phyloP scores from a whole-genome alignment of 768 basidiomycete genomes.

The Rhizopogon vinicolor region DNA sequence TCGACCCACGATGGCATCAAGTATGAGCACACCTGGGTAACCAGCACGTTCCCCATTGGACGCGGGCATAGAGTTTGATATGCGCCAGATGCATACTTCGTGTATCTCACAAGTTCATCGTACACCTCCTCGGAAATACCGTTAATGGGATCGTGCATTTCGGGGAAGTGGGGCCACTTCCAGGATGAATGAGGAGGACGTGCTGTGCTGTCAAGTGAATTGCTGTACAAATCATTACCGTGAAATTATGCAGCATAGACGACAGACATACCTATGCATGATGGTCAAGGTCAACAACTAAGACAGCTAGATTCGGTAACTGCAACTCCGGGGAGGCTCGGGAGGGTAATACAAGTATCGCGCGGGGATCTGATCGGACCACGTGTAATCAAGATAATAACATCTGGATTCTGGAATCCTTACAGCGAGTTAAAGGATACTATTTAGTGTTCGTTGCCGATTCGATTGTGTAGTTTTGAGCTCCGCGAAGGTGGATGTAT shows the following conservation, averaged over 20 bases:
- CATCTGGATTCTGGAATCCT: too few relatives aligned
- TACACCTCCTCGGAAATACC: conserved; percentile 35
- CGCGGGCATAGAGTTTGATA: conserved; percentile 42
- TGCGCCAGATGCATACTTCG: conserved; percentile 47
- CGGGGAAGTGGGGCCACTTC: conserved; percentile 22
- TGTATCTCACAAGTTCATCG: conserved; percentile 38
- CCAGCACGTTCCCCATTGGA: conserved; percentile 43
- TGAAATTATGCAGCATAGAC: not conserved
- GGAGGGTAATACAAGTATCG: not conserved
- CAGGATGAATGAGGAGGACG: not conserved
- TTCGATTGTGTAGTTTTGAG: too few relatives aligned
- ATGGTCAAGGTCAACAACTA: not conserved
- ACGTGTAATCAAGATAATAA: too few relatives aligned
- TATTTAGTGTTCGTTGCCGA: too few relatives aligned
- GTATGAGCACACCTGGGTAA: conserved; percentile 32
- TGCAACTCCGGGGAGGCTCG: too few relatives aligned
- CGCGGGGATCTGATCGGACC: not conserved
- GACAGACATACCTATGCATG: not conserved
- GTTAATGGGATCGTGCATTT: conserved; percentile 12
- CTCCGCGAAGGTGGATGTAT: too few relatives aligned
- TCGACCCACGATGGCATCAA: not conserved
- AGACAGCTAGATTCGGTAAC: not conserved
- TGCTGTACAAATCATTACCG: not conserved
- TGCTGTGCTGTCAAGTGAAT: not conserved
- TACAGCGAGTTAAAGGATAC: too few relatives aligned